These are phyloP conservation scores for Sequoiadendron giganteum DNA, from an alignment of 75 land plant genomes.

Conservation along the genomic window DNA sequence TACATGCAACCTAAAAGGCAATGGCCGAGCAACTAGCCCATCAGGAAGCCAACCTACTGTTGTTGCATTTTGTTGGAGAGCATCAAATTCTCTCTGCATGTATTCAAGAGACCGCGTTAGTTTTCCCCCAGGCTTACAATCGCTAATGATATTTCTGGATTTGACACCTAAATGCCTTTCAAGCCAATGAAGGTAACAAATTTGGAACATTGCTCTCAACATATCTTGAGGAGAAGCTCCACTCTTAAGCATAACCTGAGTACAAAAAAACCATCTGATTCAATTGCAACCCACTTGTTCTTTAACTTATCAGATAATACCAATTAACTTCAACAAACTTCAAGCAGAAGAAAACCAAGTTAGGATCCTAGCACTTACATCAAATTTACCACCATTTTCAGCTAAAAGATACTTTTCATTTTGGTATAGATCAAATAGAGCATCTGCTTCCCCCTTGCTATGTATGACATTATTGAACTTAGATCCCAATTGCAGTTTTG, in stretches of 20 bases:
- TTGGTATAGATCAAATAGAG: slow-evolving; percentile 63
- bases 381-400: slow-evolving; percentile 47
- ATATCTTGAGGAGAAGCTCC: slow-evolving; percentile 71
- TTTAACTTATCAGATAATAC: neutral
- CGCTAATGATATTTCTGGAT: slow-evolving; percentile 29
- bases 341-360: neutral
- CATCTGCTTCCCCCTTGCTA: slow-evolving; percentile 60
- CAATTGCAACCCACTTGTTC: neutral
- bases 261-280: neutral
- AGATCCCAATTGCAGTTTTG: slow-evolving; percentile 67
- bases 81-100: slow-evolving; percentile 65
- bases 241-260: slow-evolving; percentile 79
- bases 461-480: slow-evolving; percentile 59
- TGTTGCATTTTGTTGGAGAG: slow-evolving; percentile 41
- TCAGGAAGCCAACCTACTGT: slow-evolving; percentile 78
- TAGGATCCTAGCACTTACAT: slow-evolving; percentile 40
- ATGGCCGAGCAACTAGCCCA: slow-evolving; percentile 88
- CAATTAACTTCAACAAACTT: neutral
- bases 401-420: slow-evolving; percentile 73
- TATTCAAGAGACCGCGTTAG: slow-evolving; percentile 62
- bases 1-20: slow-evolving; percentile 53
- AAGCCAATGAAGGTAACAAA: slow-evolving; percentile 72
- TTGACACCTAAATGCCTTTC: slow-evolving; percentile 44
- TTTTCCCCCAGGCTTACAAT: slow-evolving; percentile 71
- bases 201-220: slow-evolving; percentile 87